These are phyloP conservation scores for Saccharomycopsis fodiens DNA, from an alignment of 805 yeast species.

Conservation along the genomic window DNA sequence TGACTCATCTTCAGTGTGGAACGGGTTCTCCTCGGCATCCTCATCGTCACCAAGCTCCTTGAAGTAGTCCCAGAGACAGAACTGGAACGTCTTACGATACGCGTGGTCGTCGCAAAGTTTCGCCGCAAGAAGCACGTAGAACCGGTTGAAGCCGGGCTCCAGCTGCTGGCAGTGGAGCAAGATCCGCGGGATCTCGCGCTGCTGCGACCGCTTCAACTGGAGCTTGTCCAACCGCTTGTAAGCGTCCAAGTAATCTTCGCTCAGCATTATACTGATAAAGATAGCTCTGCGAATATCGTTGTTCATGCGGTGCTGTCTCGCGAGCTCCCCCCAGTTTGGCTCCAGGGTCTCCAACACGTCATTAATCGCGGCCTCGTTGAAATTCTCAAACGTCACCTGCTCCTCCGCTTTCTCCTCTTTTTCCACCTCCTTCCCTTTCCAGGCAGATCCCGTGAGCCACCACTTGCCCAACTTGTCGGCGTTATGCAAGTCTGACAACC, in stretches of 20 bases:
- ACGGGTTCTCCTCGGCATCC: slow-evolving; percentile 24
- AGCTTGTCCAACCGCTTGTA: slow-evolving; percentile 42
- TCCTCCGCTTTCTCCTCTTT: slow-evolving; percentile 12
- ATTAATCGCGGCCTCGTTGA: slow-evolving; percentile 37
- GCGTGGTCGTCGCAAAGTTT: slow-evolving; percentile 71
- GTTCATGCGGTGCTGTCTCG: slow-evolving; percentile 84
- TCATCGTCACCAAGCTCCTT: slow-evolving; percentile 53
- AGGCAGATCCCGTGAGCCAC: slow-evolving; percentile 99
- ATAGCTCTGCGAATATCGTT: slow-evolving; percentile 93
- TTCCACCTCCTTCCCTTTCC: slow-evolving; percentile 58
- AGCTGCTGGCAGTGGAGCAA: slow-evolving; percentile 77
- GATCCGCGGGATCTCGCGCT: slow-evolving; percentile 80
- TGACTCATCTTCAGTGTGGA: slow-evolving; percentile 31
- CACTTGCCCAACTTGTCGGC: slow-evolving; percentile 85
- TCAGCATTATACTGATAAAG: slow-evolving; percentile 91
- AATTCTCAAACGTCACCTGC: slow-evolving; percentile 20
- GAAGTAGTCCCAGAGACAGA: slow-evolving; percentile 80
- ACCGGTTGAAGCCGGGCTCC: slow-evolving; percentile 84
- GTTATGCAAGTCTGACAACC: slow-evolving; percentile 71
- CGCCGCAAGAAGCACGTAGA: slow-evolving; percentile 72
- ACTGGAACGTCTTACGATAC: slow-evolving; percentile 78
- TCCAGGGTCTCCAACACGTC: slow-evolving; percentile 61
- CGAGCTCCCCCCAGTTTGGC: slow-evolving; percentile 86
- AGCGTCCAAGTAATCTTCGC: slow-evolving; percentile 86
- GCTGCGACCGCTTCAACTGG: slow-evolving; percentile 69